Evolutionary conservation across 1,284 basidiomycete genomes (phyloP).

Genomic region (Moesziomyces globuligerus): DNA sequence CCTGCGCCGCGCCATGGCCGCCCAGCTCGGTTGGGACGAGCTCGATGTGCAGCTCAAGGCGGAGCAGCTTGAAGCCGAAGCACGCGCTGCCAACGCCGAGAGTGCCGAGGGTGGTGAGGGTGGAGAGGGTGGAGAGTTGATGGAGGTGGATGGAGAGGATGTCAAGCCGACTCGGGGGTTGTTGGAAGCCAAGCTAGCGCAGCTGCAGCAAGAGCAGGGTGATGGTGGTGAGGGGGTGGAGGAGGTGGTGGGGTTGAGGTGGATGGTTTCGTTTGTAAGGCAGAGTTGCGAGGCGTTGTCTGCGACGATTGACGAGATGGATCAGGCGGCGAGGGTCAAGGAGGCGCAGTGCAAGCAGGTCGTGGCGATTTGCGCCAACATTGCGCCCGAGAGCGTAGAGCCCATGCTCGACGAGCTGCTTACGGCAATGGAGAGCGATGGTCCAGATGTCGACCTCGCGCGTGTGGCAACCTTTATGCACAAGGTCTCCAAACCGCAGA

Average conservation of each 20-base stretch:
- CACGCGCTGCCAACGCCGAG: constrained; percentile 1
- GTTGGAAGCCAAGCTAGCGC: background rate
- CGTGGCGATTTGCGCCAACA: constrained; percentile 86
- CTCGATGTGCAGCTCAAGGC: constrained; percentile 4
- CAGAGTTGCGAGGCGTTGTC: constrained; percentile 68
- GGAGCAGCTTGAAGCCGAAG: constrained; percentile 15
- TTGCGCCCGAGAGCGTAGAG: constrained; percentile 87
- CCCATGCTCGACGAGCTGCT: constrained; percentile 89
- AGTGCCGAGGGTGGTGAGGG: no score
- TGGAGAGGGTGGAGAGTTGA: no score
- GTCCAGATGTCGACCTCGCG: constrained; percentile 80
- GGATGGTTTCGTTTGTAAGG: constrained; percentile 29
- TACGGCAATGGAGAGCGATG: constrained; percentile 87
- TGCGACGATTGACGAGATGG: constrained; percentile 81
- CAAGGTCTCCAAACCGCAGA: constrained; percentile 60
- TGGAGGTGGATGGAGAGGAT: no score
- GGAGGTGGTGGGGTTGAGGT: constrained; percentile 51
- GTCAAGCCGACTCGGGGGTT: no score
- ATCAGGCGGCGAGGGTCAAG: constrained; percentile 78
- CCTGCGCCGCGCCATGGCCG: constrained; percentile 41
- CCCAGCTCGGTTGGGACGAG: constrained; percentile 72
- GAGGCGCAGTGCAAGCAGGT: constrained; percentile 90
- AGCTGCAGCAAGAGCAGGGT: background rate
- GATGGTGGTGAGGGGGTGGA: constrained; percentile 3
- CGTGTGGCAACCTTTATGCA: constrained; percentile 88